These are phyloP conservation scores for Zygoascus tannicola DNA, from an alignment of 805 yeast species.

Conservation along the genomic window DNA sequence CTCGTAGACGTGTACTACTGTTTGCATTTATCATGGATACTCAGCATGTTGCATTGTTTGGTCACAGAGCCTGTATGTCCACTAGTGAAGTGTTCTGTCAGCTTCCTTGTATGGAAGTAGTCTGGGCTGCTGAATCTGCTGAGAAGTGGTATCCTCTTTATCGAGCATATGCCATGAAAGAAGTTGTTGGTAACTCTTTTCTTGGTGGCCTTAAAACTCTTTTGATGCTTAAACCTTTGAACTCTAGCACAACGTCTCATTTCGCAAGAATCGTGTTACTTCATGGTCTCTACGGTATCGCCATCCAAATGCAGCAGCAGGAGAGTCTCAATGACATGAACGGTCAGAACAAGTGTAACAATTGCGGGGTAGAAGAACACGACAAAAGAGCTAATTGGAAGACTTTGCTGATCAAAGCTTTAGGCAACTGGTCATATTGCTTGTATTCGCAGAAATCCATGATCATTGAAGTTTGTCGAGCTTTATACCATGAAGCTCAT, in stretches of 20 bases:
- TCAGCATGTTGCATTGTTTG: conserved; percentile 24
- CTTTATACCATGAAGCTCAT: conserved; percentile 19
- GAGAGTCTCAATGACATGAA: conserved; percentile 9
- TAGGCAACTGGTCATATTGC: conserved; percentile 23
- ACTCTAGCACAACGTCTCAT: conserved; percentile 15
- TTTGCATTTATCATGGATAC: conserved; percentile 25
- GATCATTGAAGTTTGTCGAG: conserved; percentile 20
- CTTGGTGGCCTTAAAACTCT: conserved; percentile 17
- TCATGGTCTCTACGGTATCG: conserved; percentile 22
- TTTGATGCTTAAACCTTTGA: conserved; percentile 17
- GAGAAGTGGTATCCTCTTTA: conserved; percentile 11
- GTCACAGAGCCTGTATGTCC: conserved; percentile 20
- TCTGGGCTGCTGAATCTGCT: conserved; percentile 18
- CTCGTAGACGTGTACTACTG: conserved; percentile 19
- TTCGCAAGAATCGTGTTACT: conserved; percentile 19
- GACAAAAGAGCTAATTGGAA: conserved; percentile 16
- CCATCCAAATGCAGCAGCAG: conserved; percentile 19
- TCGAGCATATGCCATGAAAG: not conserved
- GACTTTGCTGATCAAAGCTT: conserved; percentile 18
- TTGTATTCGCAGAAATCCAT: conserved; percentile 17
- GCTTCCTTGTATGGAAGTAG: conserved; percentile 20
- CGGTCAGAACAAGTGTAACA: conserved; percentile 1
- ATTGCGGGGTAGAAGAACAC: conserved; percentile 8
- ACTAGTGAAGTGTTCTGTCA: conserved; percentile 22
- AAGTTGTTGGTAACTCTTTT: conserved; percentile 12